phyloP scores from a whole-genome alignment of 1,284 basidiomycete genomes.

The Anthracocystis walkeri region DNA sequence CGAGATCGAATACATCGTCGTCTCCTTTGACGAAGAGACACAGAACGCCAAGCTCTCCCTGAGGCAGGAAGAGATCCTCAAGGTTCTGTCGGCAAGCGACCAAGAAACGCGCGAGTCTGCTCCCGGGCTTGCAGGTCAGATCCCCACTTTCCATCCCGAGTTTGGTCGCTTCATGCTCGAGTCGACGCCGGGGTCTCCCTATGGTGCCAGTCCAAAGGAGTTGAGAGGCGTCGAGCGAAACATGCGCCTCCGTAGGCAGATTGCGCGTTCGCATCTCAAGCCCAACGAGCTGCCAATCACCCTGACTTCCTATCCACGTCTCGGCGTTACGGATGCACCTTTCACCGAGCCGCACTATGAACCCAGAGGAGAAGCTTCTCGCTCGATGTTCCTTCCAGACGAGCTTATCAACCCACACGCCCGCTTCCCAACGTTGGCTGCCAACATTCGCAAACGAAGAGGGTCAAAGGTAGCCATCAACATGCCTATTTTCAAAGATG shows the following conservation, averaged over 20 bases:
- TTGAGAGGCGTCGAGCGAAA: constrained; percentile 90
- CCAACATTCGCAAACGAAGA: constrained; percentile 90
- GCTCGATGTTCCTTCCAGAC: constrained; percentile 93
- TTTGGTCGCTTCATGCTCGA: constrained; percentile 99
- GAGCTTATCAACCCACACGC: constrained; percentile 97
- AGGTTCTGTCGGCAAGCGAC: constrained; percentile 74
- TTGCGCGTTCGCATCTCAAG: constrained; percentile 85
- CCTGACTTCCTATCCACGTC: constrained; percentile 91
- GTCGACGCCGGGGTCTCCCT: constrained; percentile 94
- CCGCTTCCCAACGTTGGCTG: constrained; percentile 96
- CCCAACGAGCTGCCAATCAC: constrained; percentile 90
- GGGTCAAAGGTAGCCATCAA: constrained; percentile 96
- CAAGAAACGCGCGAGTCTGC: constrained; percentile 75
- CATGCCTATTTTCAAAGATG: constrained; percentile 90
- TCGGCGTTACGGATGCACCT: constrained; percentile 80
- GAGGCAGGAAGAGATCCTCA: constrained; percentile 91
- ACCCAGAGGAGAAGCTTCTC: constrained; percentile 82
- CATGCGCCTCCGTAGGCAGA: constrained; percentile 86
- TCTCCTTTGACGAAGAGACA: constrained; percentile 82
- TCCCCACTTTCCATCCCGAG: constrained; percentile 97
- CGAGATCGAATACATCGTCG: constrained; percentile 98
- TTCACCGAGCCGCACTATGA: constrained; percentile 92
- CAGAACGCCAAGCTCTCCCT: constrained; percentile 89
- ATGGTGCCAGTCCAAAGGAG: constrained; percentile 85
- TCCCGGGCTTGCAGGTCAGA: constrained; percentile 74